Percentiles rank a stretch among this genome's conserved stretches.
These are phyloP conservation scores for Ambrosia artemisiifolia DNA, from an alignment of 129 eudicot species.

Conservation along the genomic window DNA sequence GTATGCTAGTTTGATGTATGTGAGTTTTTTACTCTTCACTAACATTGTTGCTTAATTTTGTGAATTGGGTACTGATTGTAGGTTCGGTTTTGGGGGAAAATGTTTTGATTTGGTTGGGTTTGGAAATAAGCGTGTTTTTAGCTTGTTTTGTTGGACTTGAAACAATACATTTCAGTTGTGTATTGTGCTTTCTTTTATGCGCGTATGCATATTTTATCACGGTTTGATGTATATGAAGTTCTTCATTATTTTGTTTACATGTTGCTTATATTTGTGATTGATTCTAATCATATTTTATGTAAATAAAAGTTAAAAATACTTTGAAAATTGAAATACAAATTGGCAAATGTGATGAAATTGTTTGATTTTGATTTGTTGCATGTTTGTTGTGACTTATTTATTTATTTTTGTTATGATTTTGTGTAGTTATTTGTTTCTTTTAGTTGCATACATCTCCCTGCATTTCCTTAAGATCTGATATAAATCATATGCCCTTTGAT, in stretches of 20 bases:
- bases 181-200: not conserved
- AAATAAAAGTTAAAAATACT: no score
- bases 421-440: no score
- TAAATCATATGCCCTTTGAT: not conserved
- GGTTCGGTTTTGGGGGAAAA: not conserved
- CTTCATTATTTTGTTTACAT: no score
- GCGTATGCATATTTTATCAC: not conserved
- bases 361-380: constrained; percentile 1
- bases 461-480: not conserved
- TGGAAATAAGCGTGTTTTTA: not conserved
- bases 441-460: not conserved
- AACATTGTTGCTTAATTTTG: not conserved
- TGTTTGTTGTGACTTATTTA: not conserved
- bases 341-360: not conserved
- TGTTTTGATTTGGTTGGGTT: not conserved
- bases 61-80: constrained; percentile 10
- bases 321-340: no score
- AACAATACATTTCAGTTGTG: not conserved
- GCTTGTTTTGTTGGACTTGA: not conserved
- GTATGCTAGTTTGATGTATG: not conserved
- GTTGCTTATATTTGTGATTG: no score
- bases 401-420: no score
- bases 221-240: no score
- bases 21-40: not conserved
- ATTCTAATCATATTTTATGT: no score